Conservation (phyloP, 352 stramenopile genomes). For the Globisporangium apiculatum region DNA sequence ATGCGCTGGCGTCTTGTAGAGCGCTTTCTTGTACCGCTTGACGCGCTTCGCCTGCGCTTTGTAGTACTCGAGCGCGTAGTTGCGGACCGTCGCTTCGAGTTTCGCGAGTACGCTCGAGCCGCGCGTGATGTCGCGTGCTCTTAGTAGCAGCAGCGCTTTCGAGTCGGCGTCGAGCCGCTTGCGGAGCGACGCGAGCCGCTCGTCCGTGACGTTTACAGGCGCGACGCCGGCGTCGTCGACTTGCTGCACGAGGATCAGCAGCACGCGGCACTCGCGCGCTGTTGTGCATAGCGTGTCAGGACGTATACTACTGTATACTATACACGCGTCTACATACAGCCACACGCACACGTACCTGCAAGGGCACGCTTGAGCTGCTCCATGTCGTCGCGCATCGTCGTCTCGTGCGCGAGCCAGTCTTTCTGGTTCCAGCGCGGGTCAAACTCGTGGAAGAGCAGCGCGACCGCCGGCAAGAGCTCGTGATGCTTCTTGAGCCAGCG, state of each 20-base stretch:
- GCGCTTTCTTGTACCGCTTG: slow-evolving; percentile 82
- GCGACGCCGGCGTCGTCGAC: slow-evolving; percentile 58
- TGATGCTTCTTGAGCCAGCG: slow-evolving; percentile 87
- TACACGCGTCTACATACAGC: background rate
- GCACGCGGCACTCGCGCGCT: slow-evolving; percentile 66
- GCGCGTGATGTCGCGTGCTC: slow-evolving; percentile 52
- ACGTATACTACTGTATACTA: too few relatives aligned
- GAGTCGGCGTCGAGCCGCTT: slow-evolving; percentile 66
- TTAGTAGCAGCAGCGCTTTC: slow-evolving; percentile 65
- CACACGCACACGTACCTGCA: slow-evolving; percentile 13
- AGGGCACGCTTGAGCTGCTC: slow-evolving; percentile 62
- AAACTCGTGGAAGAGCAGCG: slow-evolving; percentile 82
- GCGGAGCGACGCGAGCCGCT: slow-evolving; percentile 60
- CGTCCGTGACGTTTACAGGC: slow-evolving; percentile 62
- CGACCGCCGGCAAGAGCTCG: slow-evolving; percentile 66
- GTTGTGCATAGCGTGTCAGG: background rate
- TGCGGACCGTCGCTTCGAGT: slow-evolving; percentile 63
- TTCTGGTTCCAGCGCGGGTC: slow-evolving; percentile 63
- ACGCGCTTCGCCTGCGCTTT: slow-evolving; percentile 83
- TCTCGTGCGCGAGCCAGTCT: slow-evolving; percentile 71
- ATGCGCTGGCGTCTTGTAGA: slow-evolving; percentile 47
- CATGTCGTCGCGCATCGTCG: slow-evolving; percentile 60
- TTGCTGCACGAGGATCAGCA: slow-evolving; percentile 78
- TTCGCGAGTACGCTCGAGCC: slow-evolving; percentile 58
- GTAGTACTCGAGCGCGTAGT: slow-evolving; percentile 84